These are phyloP conservation scores for Scorias spongiosa DNA, from an alignment of 2,329 filamentous ascomycete genomes.

Conservation along the genomic window DNA sequence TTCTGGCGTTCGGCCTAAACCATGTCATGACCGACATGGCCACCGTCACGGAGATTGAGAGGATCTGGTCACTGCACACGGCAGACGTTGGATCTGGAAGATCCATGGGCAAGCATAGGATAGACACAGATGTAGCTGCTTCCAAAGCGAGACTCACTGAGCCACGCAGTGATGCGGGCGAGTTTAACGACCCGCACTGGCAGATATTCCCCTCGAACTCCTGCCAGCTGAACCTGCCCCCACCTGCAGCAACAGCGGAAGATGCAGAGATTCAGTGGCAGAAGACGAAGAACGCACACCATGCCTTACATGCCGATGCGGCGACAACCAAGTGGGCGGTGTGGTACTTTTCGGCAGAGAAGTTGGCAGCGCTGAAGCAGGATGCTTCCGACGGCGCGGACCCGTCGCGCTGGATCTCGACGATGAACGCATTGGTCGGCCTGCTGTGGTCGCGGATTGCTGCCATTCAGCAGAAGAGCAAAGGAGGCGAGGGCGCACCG, in stretches of 20 bases:
- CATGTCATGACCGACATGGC: slow-evolving; percentile 6
- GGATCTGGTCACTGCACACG: slow-evolving; percentile 7
- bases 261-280: slow-evolving; percentile 2
- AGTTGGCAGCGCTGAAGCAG: slow-evolving; percentile 5
- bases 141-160: slow-evolving; percentile 5
- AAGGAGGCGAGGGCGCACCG: background rate
- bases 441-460: slow-evolving; percentile 8
- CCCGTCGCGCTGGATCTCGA: slow-evolving; percentile 7
- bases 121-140: background rate
- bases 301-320: background rate
- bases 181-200: slow-evolving; percentile 4
- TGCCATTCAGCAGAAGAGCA: slow-evolving; percentile 3
- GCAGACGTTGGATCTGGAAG: slow-evolving; percentile 4
- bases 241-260: slow-evolving; percentile 1
- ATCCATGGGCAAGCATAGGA: slow-evolving; percentile 1
- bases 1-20: slow-evolving; percentile 7
- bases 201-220: slow-evolving; percentile 4
- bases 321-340: slow-evolving; percentile 2
- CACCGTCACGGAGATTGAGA: slow-evolving; percentile 5
- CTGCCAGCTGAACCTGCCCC: slow-evolving; percentile 5
- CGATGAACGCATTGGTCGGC: slow-evolving; percentile 7
- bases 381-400: slow-evolving; percentile 2
- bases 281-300: slow-evolving; percentile 1
- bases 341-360: slow-evolving; percentile 7
- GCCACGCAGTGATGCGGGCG: background rate